Evolutionary conservation across 768 basidiomycete genomes (phyloP), one percentile per base, ranked within the genome.

Genomic region (Sarcodon aspratus): DNA sequence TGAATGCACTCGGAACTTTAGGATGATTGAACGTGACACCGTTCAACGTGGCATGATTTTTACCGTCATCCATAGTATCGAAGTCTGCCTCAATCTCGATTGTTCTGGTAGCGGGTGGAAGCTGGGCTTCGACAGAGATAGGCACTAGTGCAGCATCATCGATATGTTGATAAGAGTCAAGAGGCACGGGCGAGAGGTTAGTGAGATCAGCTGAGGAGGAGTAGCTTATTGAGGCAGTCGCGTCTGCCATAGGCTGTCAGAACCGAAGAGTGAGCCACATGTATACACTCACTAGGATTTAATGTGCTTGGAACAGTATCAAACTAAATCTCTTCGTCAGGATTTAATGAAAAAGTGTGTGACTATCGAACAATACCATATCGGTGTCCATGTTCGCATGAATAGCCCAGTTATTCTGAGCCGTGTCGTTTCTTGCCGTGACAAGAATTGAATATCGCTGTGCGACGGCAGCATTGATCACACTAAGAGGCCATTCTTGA

Each of bases 361-460:
- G 5, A 27, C 17, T 8, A 13, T n/a, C n/a, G n/a, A n/a, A n/a
- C n/a, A 8, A 42, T 42, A 42, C 40, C 40, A 94, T 95, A 52
- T 68, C 69, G 0, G 76, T 76, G 60, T 94, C 89, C 78, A 97
- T 89, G 69, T 93, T 88, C 6, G 86, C 85, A 59, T 92, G 88
- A 50, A 99, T 79, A 46, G 78, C 79, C 82, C 82, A 98, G 70
- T 99, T 96, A 17, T 76, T 69, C 9, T 42, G 15, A 31, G 47
- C 55, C 2, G 75, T 85, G 54, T 92, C 87, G 64, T 94, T 94
- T 44, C 85, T 79, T 9, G 95, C 94, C 9, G 83, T 84, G 47
- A 99, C 89, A 33, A 97, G 79, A 36, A 99, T 71, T 0, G 93
- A 94, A 65, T 95, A 96, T 15, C 95, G 80, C 63, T 98, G 95